A percentile compares a stretch with the other conserved stretches of the same genome.
Conservation (phyloP, 1,139 yeast species). For the Taphrina communis region DNA sequence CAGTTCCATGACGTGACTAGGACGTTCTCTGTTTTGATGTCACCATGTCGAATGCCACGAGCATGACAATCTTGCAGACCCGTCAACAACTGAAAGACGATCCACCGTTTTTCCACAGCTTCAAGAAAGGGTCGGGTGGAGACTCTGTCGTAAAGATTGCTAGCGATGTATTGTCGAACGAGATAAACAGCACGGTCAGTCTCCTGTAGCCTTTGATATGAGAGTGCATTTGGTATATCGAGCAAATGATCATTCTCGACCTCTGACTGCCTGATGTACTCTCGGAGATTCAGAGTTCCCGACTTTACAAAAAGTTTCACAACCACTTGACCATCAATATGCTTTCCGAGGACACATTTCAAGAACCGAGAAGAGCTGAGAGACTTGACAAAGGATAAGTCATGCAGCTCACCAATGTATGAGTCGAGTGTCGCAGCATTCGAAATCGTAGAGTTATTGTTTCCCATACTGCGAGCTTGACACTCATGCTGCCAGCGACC, state of each 20-base stretch:
- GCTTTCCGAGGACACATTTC: conserved; percentile 76
- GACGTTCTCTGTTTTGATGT: conserved; percentile 86
- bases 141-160: conserved; percentile 82
- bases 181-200: conserved; percentile 92
- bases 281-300: conserved; percentile 14
- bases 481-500: background rate
- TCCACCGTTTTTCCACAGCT: conserved; percentile 79
- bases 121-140: conserved; percentile 88
- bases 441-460: conserved; percentile 68
- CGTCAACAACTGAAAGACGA: conserved; percentile 75
- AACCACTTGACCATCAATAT: conserved; percentile 69
- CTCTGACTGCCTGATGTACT: conserved; percentile 10
- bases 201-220: conserved; percentile 76
- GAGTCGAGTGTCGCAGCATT: conserved; percentile 92
- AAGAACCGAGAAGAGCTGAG: conserved; percentile 79
- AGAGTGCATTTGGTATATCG: conserved; percentile 65
- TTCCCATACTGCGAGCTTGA: conserved; percentile 22
- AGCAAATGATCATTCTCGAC: conserved; percentile 54
- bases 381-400: conserved; percentile 73
- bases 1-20: conserved; percentile 89
- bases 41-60: conserved; percentile 70
- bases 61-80: conserved; percentile 70
- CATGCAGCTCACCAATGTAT: conserved; percentile 76
- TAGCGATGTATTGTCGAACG: conserved; percentile 77
- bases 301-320: conserved; percentile 87